phyloP scores from a whole-genome alignment of 345 rosid genomes.

The Lepidium didymum region DNA sequence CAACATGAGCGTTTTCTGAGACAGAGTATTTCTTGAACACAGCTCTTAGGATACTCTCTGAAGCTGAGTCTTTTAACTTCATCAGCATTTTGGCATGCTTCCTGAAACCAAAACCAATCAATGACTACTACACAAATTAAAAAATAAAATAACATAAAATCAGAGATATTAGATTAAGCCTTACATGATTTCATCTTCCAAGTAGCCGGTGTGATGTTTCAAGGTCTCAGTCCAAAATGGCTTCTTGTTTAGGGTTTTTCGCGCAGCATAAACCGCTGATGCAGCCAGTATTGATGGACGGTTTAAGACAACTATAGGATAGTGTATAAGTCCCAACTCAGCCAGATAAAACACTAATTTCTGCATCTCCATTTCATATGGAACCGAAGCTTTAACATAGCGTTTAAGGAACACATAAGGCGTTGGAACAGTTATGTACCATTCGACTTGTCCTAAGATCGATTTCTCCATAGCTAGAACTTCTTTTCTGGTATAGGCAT shows the following conservation, averaged over 20 bases:
- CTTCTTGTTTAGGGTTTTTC: neutral
- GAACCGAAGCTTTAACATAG: slow-evolving; percentile 60
- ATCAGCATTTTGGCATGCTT: slow-evolving; percentile 50
- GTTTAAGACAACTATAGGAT: neutral
- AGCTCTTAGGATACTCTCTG: slow-evolving; percentile 52
- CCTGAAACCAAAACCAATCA: slow-evolving; percentile 22
- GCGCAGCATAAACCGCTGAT: slow-evolving; percentile 13
- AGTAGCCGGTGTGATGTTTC: slow-evolving; percentile 21
- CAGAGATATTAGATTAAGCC: neutral
- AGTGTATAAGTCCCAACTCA: slow-evolving; percentile 15
- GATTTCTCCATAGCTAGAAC: slow-evolving; percentile 70
- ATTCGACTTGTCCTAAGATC: slow-evolving; percentile 54
- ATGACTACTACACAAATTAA: neutral
- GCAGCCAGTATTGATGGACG: slow-evolving; percentile 20
- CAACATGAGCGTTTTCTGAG: slow-evolving; percentile 34
- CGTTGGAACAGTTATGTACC: slow-evolving; percentile 75
- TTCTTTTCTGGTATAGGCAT: slow-evolving; percentile 59
- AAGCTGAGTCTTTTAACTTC: slow-evolving; percentile 36
- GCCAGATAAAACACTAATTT: slow-evolving; percentile 57
- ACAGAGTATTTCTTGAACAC: slow-evolving; percentile 49
- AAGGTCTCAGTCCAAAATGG: slow-evolving; percentile 15
- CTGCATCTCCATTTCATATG: slow-evolving; percentile 52
- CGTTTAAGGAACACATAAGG: slow-evolving; percentile 71
- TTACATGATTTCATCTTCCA: slow-evolving; percentile 23
- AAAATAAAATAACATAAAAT: neutral